Evolutionary conservation across 2,329 filamentous ascomycete species (phyloP).

Genomic region (Colletotrichum limetticola): DNA sequence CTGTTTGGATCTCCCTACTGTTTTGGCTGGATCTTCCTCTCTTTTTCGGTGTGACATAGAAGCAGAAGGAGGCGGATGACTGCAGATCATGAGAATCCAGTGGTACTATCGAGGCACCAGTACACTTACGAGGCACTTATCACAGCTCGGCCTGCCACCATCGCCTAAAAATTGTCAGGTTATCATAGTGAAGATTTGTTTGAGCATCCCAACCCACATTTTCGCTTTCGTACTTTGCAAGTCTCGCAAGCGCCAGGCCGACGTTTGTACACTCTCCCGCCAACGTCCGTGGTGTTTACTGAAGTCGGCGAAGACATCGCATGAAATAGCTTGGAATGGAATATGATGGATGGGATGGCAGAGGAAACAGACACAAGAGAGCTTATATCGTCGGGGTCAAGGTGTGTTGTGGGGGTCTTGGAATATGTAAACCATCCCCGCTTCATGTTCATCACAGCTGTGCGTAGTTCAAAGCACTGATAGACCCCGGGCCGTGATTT

Average conservation of each 20-base stretch:
- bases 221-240: constrained; percentile 13
- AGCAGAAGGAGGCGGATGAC: not conserved
- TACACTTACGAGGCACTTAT: constrained; percentile 10
- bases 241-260: constrained; percentile 21
- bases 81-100: not conserved
- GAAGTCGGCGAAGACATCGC: constrained; percentile 2
- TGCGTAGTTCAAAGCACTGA: not conserved
- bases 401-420: not conserved
- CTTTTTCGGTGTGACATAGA: constrained; percentile 15
- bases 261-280: constrained; percentile 13
- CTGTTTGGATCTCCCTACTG: not conserved
- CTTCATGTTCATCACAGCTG: not conserved
- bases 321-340: not conserved
- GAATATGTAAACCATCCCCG: not conserved
- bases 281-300: not conserved
- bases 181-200: not conserved
- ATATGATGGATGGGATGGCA: not conserved
- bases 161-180: not conserved
- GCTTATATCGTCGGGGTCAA: not conserved
- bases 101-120: not conserved
- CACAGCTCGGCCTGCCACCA: constrained; percentile 20
- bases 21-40: constrained; percentile 13
- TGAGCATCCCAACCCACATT: not conserved
- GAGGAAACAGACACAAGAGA: not conserved
- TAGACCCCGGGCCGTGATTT: not conserved